Base-by-base conservation (phyloP, 257 asterid genomes). In the Thymus quinquecostatus region DNA sequence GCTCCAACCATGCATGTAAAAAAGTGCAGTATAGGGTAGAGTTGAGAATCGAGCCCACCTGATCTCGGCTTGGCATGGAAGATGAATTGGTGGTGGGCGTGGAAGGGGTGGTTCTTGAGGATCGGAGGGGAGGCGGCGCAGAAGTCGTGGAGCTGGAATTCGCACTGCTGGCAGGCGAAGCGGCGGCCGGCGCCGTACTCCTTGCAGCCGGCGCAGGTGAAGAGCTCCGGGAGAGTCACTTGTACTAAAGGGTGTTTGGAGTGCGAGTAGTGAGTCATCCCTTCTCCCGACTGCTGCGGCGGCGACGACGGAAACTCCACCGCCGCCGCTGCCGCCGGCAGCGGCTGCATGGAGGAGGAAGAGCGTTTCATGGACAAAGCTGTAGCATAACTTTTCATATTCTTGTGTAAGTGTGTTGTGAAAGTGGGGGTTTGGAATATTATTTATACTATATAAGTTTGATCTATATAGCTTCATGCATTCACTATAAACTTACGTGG, bases 121-220 rank as follows among this genome's bases (percentile, higher is more conserved):
- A 78, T 12, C 0, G 87, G 91, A 10, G 92, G 91, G 0, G 88
- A 68, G 71, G 71, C 21, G 50, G 92, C 91, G 62, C 98, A 92
- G 69, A 92, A 92, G 6, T 78, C 82, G 66, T 92, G 96, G 56
- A 92, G 84, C 95, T 92, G 98, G 80, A 86, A 92, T 27, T 79
- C 86, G 57, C 98, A 92, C 32, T 86, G 74, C 72, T 75, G 91
- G 73, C 96, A 92, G 0, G 91, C 69, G 53, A 75, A 89, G 68
- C 98, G 81, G 65, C 79, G 85, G 45, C 96, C 96, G 1, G 97
- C 80, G 6, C 97, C 97, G 51, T 85, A 88, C 68, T 92, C 96
- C 66, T 85, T 92, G 69, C 98, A 92, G 56, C 97, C 96, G 21
- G 68, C 41, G 63, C 97, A 92, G 9, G 70, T 77, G 75, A 86